These are phyloP conservation scores for Kwoniella newhampshirensis DNA, from an alignment of 768 basidiomycete genomes.

Conservation along the genomic window DNA sequence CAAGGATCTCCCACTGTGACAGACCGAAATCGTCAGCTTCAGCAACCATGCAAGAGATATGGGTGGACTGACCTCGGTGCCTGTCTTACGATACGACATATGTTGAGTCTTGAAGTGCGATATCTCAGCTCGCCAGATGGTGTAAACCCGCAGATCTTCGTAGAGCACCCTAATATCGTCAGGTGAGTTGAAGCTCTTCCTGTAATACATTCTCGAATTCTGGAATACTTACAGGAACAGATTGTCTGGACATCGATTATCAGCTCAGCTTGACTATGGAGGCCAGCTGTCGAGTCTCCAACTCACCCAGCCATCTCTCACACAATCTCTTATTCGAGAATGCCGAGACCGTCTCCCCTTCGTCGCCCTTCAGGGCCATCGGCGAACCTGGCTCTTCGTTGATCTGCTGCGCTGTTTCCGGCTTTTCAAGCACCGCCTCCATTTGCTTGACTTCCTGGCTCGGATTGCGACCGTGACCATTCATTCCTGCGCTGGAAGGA, in stretches of 20 bases:
- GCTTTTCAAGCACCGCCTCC: conserved; percentile 44
- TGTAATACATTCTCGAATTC: neutral
- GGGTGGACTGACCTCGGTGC: conserved; percentile 60
- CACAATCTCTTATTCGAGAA: conserved; percentile 96
- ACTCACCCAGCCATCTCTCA: conserved; percentile 79
- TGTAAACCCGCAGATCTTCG: conserved; percentile 94
- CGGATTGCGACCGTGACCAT: conserved; percentile 52
- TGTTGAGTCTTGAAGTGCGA: conserved; percentile 99
- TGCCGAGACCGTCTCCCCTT: conserved; percentile 61
- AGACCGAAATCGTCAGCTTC: conserved; percentile 8
- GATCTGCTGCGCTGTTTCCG: conserved; percentile 45
- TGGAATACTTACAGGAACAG: conserved; percentile 60
- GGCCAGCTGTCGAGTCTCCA: too few species aligned
- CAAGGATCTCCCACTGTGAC: conserved; percentile 83
- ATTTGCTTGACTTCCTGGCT: conserved; percentile 35
- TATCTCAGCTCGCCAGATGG: conserved; percentile 96
- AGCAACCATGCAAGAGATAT: conserved; percentile 17
- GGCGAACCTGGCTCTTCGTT: conserved; percentile 24
- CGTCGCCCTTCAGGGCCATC: conserved; percentile 21
- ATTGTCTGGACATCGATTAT: conserved; percentile 59
- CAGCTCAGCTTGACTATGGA: neutral
- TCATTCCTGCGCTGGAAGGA: conserved; percentile 2
- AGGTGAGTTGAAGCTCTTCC: neutral
- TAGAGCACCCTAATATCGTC: conserved; percentile 32
- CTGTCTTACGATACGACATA: conserved; percentile 95